phyloP scores from a whole-genome alignment of 352 stramenopile genomes.

The Albugo candida region DNA sequence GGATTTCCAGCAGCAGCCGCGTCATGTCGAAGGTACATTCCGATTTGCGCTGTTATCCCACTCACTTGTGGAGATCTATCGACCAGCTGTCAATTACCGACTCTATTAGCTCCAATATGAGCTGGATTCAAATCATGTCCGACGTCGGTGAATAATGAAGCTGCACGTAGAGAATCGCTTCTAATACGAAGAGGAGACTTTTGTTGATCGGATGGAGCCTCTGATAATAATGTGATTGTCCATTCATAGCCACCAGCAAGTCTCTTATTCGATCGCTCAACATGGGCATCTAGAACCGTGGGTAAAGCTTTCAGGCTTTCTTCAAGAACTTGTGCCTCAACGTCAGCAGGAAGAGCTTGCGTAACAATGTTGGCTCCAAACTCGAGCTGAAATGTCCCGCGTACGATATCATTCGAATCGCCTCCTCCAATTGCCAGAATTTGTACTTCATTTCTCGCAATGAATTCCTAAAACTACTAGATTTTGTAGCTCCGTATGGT shows the following conservation, averaged over 20 bases:
- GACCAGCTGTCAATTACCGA: neutral
- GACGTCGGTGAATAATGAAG: slow-evolving; percentile 15
- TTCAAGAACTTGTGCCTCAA: slow-evolving; percentile 43
- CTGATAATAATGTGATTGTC: slow-evolving; percentile 59
- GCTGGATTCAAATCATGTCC: slow-evolving; percentile 20
- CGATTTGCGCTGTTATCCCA: slow-evolving; percentile 15
- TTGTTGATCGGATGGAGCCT: slow-evolving; percentile 25
- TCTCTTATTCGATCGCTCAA: slow-evolving; percentile 33
- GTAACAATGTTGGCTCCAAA: slow-evolving; percentile 24
- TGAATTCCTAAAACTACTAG: slow-evolving; percentile 40
- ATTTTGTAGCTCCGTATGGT: slow-evolving; percentile 40
- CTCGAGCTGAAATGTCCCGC: slow-evolving; percentile 57
- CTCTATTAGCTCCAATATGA: slow-evolving; percentile 17
- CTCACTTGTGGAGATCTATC: slow-evolving; percentile 7
- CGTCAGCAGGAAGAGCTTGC: slow-evolving; percentile 25
- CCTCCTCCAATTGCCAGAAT: slow-evolving; percentile 41
- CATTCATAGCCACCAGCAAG: slow-evolving; percentile 45
- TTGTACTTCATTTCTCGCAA: slow-evolving; percentile 32
- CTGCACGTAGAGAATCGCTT: slow-evolving; percentile 14
- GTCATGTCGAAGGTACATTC: slow-evolving; percentile 33
- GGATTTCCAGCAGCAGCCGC: neutral
- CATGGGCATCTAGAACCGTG: slow-evolving; percentile 45
- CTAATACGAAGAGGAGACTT: slow-evolving; percentile 20
- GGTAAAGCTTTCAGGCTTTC: slow-evolving; percentile 30
- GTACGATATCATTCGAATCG: slow-evolving; percentile 15